A percentile compares a stretch with the other conserved stretches of the same genome.
Evolutionary conservation across 2,329 filamentous ascomycete species (phyloP).

Genomic region (Scytalidium sp.): DNA sequence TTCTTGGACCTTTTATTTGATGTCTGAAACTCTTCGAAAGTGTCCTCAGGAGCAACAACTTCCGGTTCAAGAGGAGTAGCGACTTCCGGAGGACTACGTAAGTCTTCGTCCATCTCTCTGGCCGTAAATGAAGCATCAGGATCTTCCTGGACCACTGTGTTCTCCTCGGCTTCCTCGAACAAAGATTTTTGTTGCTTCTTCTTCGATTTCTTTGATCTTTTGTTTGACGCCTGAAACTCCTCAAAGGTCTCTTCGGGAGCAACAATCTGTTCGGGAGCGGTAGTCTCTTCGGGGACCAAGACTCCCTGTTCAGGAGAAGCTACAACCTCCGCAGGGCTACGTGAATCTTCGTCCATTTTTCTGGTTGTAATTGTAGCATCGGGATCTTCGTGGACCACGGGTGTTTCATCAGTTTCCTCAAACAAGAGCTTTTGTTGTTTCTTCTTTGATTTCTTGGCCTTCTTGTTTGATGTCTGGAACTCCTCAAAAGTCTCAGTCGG

Average conservation of each 20-base stretch:
- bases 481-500: constrained; percentile 12
- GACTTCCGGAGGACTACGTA: background rate
- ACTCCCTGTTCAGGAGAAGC: no score
- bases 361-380: no score
- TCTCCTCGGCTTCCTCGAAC: no score
- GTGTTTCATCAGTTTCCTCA: no score
- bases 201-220: constrained; percentile 44
- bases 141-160: no score
- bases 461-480: constrained; percentile 30
- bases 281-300: background rate
- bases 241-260: constrained; percentile 11
- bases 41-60: background rate
- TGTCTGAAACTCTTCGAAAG: background rate
- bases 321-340: background rate
- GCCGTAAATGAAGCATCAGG: no score
- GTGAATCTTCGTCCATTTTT: no score
- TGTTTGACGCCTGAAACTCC: constrained; percentile 19
- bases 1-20: background rate
- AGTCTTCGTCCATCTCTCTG: no score
- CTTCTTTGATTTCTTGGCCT: constrained; percentile 41
- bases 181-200: constrained; percentile 7
- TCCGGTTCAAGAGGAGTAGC: no score
- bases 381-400: no score
- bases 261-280: background rate
- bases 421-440: constrained; percentile 2